phyloP scores from a whole-genome alignment of 2,329 filamentous ascomycete genomes.

The Fusarium setosum region DNA sequence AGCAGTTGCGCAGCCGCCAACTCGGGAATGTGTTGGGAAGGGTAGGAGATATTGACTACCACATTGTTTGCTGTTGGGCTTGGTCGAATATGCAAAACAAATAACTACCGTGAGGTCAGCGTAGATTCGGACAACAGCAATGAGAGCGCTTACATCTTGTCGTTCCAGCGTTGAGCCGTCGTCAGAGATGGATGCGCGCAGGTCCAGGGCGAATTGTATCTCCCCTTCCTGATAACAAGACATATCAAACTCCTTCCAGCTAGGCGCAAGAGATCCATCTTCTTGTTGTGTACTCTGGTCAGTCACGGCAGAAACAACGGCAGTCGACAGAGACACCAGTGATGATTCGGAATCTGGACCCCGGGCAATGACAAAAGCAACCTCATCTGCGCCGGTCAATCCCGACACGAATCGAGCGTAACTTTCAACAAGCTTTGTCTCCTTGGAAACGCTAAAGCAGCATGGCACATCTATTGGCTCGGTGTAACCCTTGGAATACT shows the following conservation, averaged over 20 bases:
- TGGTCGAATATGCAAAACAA: neutral
- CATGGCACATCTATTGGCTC: neutral
- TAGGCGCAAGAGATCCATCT: neutral
- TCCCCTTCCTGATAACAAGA: neutral
- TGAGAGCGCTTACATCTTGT: neutral
- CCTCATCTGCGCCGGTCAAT: constrained; percentile 3
- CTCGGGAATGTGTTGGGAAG: neutral
- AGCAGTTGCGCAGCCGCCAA: neutral
- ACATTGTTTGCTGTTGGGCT: neutral
- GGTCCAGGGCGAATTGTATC: constrained; percentile 7
- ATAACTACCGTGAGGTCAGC: neutral
- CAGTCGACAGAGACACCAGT: neutral
- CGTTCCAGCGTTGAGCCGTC: neutral
- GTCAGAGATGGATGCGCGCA: neutral
- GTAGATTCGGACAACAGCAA: neutral
- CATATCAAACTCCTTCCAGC: neutral
- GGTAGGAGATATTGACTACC: neutral
- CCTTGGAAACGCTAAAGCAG: neutral
- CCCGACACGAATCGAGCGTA: constrained; percentile 4
- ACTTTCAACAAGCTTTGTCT: neutral
- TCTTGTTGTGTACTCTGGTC: neutral
- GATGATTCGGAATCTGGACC: neutral
- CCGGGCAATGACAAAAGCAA: neutral
- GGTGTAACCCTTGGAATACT: neutral
- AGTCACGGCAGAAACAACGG: neutral